Evolutionary conservation across 176 grass and related monocot species (phyloP), one percentile per base, ranked within the genome.

Genomic region (Panicum miliaceum): DNA sequence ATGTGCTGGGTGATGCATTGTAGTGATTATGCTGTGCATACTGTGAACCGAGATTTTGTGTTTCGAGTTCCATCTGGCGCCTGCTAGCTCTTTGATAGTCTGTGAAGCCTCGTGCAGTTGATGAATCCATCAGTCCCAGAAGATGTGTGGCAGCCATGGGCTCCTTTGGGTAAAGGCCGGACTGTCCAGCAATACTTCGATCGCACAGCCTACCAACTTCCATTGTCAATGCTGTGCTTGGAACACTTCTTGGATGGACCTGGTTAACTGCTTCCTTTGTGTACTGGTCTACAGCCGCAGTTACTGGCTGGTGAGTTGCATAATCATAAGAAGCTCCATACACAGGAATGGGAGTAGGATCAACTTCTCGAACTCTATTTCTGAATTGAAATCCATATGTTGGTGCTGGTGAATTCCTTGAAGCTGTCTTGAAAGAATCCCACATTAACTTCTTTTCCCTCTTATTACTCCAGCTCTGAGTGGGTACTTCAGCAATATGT

Each of bases 41-140:
- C 0, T 74, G 32, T 48, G 76, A 66, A 77, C 65, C 72, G 43
- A 19, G 52, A 41, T 57, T 56, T 36, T 79, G 73, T 56, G 73
- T 53, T 27, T 71, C 73, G 61, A 60, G 64, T 87, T 80, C 89
- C 76, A 81, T 67, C 40, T 75, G 85, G 51, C 53, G 82, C 80
- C 60, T 22, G 83, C 71, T 72, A 59, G 72, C 78, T 19, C 57
- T 68, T 75, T 62, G 65, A 78, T 88, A 88, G 42, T 65, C 81
- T 61, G 51, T 82, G 16, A 78, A 67, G 12, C 82, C 58, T 41
- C 73, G 59, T 19, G n/a, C 41, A 13, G 67, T 88, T 73, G 83
- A 84, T 66, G 84, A 63, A 82, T 98, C 87, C 70, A 95, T 82
- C 13, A 92, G 73, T 71, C 84, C 88, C 73, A 94, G 85, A 63